phyloP scores from a whole-genome alignment of 441 rosid genomes.

The Populus tomentosa region DNA sequence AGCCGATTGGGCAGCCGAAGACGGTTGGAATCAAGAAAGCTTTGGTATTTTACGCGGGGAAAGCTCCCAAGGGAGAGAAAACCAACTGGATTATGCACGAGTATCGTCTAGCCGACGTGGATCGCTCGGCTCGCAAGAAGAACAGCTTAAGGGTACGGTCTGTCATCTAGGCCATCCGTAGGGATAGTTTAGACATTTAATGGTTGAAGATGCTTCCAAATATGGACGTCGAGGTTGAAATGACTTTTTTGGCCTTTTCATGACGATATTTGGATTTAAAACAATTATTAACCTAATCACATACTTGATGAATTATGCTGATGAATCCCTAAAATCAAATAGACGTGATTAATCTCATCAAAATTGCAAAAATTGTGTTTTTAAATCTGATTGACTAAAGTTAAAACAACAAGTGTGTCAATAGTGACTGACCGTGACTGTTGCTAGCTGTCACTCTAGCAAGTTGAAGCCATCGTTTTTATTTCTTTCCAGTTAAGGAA shows the following conservation, averaged over 20 bases:
- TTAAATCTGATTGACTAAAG: conserved; percentile 64
- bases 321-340: background rate
- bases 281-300: background rate
- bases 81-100: conserved; percentile 98
- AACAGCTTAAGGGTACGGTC: conserved; percentile 63
- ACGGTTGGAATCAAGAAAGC: conserved; percentile 80
- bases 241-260: background rate
- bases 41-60: conserved; percentile 73
- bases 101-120: conserved; percentile 76
- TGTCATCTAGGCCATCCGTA: background rate
- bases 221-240: background rate
- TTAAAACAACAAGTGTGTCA: conserved; percentile 60
- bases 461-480: conserved; percentile 13
- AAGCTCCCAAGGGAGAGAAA: conserved; percentile 71
- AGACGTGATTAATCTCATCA: conserved; percentile 69
- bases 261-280: background rate
- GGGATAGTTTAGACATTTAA: conserved; percentile 6
- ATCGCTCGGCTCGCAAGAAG: conserved; percentile 70
- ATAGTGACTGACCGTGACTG: conserved; percentile 37
- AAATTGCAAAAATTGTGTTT: conserved; percentile 37
- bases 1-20: conserved; percentile 73
- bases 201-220: background rate
- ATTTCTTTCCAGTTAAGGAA: background rate
- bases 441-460: conserved; percentile 27
- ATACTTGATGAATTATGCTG: background rate